Evolutionary conservation across 495 filamentous ascomycete genomes (phyloP), one percentile per base, ranked within the genome.

Genomic region (Friedmanniomyces endolithicus): DNA sequence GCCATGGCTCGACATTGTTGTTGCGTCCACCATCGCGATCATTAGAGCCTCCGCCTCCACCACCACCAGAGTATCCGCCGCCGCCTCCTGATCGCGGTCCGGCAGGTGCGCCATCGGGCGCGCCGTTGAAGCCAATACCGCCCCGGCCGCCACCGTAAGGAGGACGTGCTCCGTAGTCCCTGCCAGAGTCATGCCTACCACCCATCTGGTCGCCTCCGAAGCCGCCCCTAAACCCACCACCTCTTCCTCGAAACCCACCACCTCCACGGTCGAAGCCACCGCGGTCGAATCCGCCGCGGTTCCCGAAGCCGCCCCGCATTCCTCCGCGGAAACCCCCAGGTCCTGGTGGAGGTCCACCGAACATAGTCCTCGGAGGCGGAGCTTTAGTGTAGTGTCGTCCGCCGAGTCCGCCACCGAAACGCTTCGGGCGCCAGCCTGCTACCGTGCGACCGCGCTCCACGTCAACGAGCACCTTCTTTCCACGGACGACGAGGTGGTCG

Each of bases 401-500:
- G 35, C 94, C 92, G 14, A 95, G 77, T 27, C 94, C 94, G 62
- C 92, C 92, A 52, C 90, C 92, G 41, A 90, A 84, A 34, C 92
- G 87, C 50, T 86, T 82, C 52, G 92, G 92, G 65, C 86, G 87
- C 92, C 92, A 98, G 45, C 86, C 89, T 64, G 86, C 86, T 44
- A 95, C 88, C 34, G 92, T 96, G 53, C 92, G 85, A 58, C 92
- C 94, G 65, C 94, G 84, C 69, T 98, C 92, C 48, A 96, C 90
- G 69, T 98, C 92, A 55, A 98, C 89, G 65, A 94, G 78, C 58
- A 96, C 86, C 50, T 85, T 82, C 61, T 92, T 82, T 62, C 90
- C 90, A 68, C 86, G 94, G 72, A 97, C 95, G 41, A 84, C 82
- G 55, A 95, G 85, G 62, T 87, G 87, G 78, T 96, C 92, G 67